Conservation (phyloP, 2,329 filamentous ascomycete genomes). For the Monilinia laxa region DNA sequence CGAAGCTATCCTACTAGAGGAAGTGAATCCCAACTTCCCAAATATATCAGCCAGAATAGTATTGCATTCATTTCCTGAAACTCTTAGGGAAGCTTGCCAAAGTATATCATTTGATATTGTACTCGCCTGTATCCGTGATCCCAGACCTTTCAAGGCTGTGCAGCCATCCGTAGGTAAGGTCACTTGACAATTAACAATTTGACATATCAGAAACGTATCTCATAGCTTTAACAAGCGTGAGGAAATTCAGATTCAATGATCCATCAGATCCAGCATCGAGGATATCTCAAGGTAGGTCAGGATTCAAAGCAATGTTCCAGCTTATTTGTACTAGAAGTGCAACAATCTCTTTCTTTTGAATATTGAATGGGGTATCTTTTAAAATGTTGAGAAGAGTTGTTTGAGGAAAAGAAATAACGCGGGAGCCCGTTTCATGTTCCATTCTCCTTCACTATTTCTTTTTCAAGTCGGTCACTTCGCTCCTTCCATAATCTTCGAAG, state of each 20-base stretch:
- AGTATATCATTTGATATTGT: too few species aligned
- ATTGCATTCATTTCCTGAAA: too few species aligned
- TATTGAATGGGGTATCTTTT: constrained; percentile 12
- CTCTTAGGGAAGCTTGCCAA: too few species aligned
- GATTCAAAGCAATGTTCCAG: not conserved
- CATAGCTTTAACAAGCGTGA: not conserved
- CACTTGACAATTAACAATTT: not conserved
- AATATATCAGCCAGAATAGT: too few species aligned
- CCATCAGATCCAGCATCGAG: not conserved
- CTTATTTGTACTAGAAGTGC: not conserved
- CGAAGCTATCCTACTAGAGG: too few species aligned
- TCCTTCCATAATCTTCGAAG: constrained; percentile 55
- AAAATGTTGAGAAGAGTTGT: not conserved
- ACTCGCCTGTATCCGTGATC: too few species aligned
- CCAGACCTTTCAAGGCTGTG: too few species aligned
- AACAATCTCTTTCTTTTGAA: not conserved
- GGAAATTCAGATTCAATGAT: not conserved
- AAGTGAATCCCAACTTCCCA: too few species aligned
- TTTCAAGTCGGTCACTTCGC: constrained; percentile 18
- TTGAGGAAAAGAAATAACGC: not conserved
- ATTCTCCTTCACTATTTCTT: not conserved
- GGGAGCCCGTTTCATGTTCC: not conserved
- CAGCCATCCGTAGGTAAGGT: not conserved
- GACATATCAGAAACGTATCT: not conserved
- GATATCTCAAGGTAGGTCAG: not conserved